Evolutionary conservation across 1,139 yeast species (phyloP).

Genomic region (Yamadazyma songkhlaensis): DNA sequence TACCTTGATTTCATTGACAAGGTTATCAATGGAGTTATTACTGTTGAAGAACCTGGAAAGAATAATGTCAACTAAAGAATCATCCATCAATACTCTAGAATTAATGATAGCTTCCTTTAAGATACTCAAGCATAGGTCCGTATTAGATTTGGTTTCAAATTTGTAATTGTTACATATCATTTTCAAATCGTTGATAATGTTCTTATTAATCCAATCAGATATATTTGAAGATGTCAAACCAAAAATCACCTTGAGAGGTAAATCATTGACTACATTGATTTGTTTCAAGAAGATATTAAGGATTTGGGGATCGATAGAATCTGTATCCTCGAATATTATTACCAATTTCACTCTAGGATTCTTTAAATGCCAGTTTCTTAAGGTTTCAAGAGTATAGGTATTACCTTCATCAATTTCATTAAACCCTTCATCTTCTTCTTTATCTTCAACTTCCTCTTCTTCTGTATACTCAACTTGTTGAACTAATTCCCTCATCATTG

Average conservation of each 20-base stretch:
- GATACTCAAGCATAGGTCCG: conserved; percentile 36
- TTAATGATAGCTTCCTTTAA: conserved; percentile 33
- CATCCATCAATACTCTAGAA: conserved; percentile 18
- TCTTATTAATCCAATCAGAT: conserved; percentile 35
- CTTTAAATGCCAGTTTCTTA: conserved; percentile 42
- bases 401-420: conserved; percentile 12
- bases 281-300: conserved; percentile 49
- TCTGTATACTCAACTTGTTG: conserved; percentile 21
- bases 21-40: conserved; percentile 51
- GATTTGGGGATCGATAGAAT: conserved; percentile 51
- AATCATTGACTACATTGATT: conserved; percentile 34
- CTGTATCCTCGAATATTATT: conserved; percentile 63
- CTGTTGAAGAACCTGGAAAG: conserved; percentile 39
- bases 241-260: conserved; percentile 47
- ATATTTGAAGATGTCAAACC: conserved; percentile 51
- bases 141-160: conserved; percentile 42
- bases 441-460: conserved; percentile 3
- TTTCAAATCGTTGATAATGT: conserved; percentile 31
- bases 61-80: conserved; percentile 33
- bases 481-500: conserved; percentile 36
- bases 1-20: conserved; percentile 53
- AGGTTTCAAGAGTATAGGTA: conserved; percentile 52
- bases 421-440: conserved; percentile 6
- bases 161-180: conserved; percentile 37
- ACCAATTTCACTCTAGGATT: conserved; percentile 23